Evolutionary conservation across 306 rosid genomes (phyloP).

Genomic region (Lupinus albus): DNA sequence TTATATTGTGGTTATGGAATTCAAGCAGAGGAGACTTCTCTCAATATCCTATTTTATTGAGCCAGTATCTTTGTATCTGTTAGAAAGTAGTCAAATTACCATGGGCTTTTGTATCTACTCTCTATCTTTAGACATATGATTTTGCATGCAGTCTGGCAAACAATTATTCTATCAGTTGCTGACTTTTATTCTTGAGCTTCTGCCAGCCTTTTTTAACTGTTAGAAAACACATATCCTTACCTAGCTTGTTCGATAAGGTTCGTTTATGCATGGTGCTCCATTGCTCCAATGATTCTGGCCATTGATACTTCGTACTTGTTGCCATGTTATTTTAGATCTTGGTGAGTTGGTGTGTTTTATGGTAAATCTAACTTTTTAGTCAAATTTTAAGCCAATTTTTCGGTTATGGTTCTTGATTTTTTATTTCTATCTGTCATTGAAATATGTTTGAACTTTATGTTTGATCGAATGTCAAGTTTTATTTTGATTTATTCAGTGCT

Average conservation of each 20-base stretch:
- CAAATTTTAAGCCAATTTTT: neutral
- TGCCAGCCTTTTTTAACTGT: neutral
- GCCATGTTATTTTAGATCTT: constrained; percentile 7
- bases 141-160: neutral
- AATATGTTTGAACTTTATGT: constrained; percentile 23
- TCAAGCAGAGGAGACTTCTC: neutral
- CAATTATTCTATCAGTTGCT: neutral
- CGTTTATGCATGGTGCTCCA: neutral
- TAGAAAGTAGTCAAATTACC: constrained; percentile 12
- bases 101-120: constrained; percentile 6
- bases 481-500: constrained; percentile 35
- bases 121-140: constrained; percentile 5
- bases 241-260: neutral
- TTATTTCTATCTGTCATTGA: constrained; percentile 8
- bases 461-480: constrained; percentile 1
- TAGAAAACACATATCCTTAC: neutral
- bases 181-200: constrained; percentile 7
- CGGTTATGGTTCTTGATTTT: neutral
- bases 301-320: neutral
- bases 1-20: neutral
- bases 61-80: neutral
- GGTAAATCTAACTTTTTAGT: neutral
- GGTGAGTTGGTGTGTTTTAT: neutral
- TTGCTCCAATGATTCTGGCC: neutral
- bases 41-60: neutral